Percentiles rank a stretch among this genome's conserved stretches.
These are phyloP conservation scores for Podila epigama DNA, from an alignment of 192 early-diverging fungal genomes.

Conservation along the genomic window DNA sequence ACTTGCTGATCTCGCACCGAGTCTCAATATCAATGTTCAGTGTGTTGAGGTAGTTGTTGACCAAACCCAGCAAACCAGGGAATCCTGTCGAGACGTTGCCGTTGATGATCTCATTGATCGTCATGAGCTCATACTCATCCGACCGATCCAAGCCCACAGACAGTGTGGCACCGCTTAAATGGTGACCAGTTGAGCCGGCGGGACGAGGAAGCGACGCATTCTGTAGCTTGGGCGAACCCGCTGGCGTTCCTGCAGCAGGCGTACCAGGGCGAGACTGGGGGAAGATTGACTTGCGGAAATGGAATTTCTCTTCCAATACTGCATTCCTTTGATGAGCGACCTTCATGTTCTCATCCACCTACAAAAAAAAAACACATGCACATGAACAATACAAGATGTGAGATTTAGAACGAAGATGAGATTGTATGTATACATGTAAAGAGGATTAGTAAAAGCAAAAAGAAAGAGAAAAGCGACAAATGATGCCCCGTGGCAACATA, in stretches of 20 bases:
- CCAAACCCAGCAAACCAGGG: slow-evolving; percentile 84
- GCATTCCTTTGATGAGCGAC: slow-evolving; percentile 87
- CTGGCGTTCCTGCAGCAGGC: slow-evolving; percentile 34
- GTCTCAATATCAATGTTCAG: slow-evolving; percentile 72
- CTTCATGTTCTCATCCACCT: slow-evolving; percentile 95
- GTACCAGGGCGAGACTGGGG: slow-evolving; percentile 53
- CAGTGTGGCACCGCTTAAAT: not conserved
- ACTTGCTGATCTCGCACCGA: slow-evolving; percentile 72
- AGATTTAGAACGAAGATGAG: no score
- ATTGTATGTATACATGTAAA: no score
- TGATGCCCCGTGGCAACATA: slow-evolving; percentile 33
- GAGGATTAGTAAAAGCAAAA: no score
- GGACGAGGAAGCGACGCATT: slow-evolving; percentile 24
- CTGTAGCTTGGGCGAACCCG: slow-evolving; percentile 26
- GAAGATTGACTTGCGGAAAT: slow-evolving; percentile 88
- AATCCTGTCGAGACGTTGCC: slow-evolving; percentile 74
- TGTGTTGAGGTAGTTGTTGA: slow-evolving; percentile 85
- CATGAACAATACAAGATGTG: no score
- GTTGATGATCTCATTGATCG: slow-evolving; percentile 93
- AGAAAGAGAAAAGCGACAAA: not conserved
- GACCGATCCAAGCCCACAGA: slow-evolving; percentile 28
- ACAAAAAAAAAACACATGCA: no score
- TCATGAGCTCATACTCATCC: slow-evolving; percentile 76
- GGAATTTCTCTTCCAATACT: slow-evolving; percentile 82
- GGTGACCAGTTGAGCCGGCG: not conserved